These are phyloP conservation scores for Nothophytophthora sp. DNA, from an alignment of 352 stramenopile genomes.

Conservation along the genomic window DNA sequence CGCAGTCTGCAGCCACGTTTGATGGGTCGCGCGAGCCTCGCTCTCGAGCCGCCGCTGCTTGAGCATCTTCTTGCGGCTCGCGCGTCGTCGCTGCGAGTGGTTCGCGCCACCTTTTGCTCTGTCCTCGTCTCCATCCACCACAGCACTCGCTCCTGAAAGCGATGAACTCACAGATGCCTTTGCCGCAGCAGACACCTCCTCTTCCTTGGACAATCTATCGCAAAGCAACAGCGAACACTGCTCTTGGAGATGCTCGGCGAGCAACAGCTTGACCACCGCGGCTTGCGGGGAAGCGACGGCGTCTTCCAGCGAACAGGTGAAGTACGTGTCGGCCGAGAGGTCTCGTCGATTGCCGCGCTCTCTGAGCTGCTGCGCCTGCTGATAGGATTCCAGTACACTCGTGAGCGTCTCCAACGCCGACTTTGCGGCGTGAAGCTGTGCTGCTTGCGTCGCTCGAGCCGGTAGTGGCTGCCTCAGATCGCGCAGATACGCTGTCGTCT, in stretches of 20 bases:
- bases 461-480: conserved; percentile 9
- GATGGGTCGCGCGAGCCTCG: conserved; percentile 36
- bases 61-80: conserved; percentile 65
- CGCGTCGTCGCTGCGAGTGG: conserved; percentile 57
- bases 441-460: background rate
- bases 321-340: conserved; percentile 32
- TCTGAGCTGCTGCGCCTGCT: conserved; percentile 6
- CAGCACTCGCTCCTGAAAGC: background rate
- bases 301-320: conserved; percentile 46
- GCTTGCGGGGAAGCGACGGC: conserved; percentile 45
- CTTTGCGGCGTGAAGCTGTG: conserved; percentile 11
- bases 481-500: conserved; percentile 19
- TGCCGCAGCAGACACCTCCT: conserved; percentile 15
- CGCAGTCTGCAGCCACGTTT: conserved; percentile 35
- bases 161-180: background rate
- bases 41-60: conserved; percentile 59
- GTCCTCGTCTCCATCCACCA: background rate
- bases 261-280: conserved; percentile 59
- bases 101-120: conserved; percentile 20
- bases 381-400: conserved; percentile 14
- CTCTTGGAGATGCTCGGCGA: conserved; percentile 74
- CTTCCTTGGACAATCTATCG: conserved; percentile 49
- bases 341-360: background rate
- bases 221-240: conserved; percentile 69
- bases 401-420: conserved; percentile 26